Percentiles rank a stretch among this genome's conserved stretches.
Conservation (phyloP, 192 early-diverging fungal genomes). For the Coemansia sp. region DNA sequence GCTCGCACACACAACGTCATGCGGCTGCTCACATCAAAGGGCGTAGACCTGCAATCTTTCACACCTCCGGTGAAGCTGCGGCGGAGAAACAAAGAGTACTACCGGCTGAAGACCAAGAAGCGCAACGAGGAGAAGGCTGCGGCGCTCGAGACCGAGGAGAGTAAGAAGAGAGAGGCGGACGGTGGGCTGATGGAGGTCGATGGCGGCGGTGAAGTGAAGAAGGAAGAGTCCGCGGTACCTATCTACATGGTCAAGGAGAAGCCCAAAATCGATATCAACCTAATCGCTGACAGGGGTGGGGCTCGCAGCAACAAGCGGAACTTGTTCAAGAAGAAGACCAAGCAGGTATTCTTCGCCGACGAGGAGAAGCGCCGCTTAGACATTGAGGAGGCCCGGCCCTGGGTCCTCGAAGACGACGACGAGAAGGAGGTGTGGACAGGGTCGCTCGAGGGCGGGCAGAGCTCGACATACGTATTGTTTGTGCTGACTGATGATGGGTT, state of each 20-base stretch:
- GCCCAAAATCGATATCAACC: conserved; percentile 58
- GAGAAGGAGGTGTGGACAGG: conserved; percentile 67
- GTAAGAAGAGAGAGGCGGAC: conserved; percentile 15
- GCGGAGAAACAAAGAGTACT: conserved; percentile 43
- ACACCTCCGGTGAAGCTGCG: conserved; percentile 58
- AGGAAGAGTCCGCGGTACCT: conserved; percentile 12
- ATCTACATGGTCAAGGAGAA: conserved; percentile 6
- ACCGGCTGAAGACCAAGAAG: conserved; percentile 46
- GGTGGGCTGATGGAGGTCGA: conserved; percentile 9
- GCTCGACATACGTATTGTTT: conserved; percentile 71
- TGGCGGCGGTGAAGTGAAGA: not conserved
- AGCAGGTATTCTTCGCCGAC: conserved; percentile 74
- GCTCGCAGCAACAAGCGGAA: conserved; percentile 76
- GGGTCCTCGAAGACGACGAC: conserved; percentile 79
- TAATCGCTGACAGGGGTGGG: conserved; percentile 74
- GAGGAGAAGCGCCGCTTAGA: conserved; percentile 71
- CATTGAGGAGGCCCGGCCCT: conserved; percentile 74
- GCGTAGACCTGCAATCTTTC: conserved; percentile 59
- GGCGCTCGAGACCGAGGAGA: conserved; percentile 32
- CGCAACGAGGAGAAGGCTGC: conserved; percentile 50
- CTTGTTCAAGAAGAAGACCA: conserved; percentile 80
- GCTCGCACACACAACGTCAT: conserved; percentile 66
- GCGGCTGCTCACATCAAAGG: conserved; percentile 62
- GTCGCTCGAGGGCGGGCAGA: conserved; percentile 70
- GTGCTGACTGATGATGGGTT: conserved; percentile 75